A percentile compares a stretch with the other conserved stretches of the same genome.
These are phyloP conservation scores for Vigna angularis DNA, from an alignment of 306 rosid genomes.

Conservation along the genomic window DNA sequence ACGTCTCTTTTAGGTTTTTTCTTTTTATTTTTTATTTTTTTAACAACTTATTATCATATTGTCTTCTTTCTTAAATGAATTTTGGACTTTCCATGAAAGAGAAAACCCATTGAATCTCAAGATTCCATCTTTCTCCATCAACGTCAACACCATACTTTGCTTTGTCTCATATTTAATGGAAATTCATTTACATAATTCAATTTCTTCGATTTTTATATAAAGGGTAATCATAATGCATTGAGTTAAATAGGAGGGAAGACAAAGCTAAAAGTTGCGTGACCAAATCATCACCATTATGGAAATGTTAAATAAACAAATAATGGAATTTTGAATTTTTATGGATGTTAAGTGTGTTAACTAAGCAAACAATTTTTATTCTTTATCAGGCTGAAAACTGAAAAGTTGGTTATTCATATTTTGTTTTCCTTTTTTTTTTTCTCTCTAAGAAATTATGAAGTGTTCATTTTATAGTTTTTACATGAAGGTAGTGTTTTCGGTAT, in stretches of 20 bases:
- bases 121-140: constrained; percentile 39
- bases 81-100: constrained; percentile 22
- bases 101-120: constrained; percentile 39
- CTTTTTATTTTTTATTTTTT: not conserved
- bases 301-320: constrained; percentile 5
- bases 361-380: constrained; percentile 8
- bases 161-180: constrained; percentile 22
- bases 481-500: too few species aligned
- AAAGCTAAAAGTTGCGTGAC: constrained; percentile 10
- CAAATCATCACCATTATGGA: constrained; percentile 20
- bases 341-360: constrained; percentile 22
- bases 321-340: constrained; percentile 1
- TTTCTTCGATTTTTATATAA: not conserved
- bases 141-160: constrained; percentile 37
- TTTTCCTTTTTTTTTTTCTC: not conserved
- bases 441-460: too few species aligned
- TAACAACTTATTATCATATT: not conserved
- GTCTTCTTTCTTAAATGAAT: not conserved
- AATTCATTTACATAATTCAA: not conserved
- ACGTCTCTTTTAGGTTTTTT: not conserved
- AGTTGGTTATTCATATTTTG: not conserved
- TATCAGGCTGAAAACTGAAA: not conserved
- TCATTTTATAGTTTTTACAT: too few species aligned
- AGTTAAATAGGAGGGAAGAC: constrained; percentile 41
- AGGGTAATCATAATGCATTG: constrained; percentile 42